These are phyloP conservation scores for Litchi chinensis DNA, from an alignment of 345 rosid genomes.

Conservation along the genomic window DNA sequence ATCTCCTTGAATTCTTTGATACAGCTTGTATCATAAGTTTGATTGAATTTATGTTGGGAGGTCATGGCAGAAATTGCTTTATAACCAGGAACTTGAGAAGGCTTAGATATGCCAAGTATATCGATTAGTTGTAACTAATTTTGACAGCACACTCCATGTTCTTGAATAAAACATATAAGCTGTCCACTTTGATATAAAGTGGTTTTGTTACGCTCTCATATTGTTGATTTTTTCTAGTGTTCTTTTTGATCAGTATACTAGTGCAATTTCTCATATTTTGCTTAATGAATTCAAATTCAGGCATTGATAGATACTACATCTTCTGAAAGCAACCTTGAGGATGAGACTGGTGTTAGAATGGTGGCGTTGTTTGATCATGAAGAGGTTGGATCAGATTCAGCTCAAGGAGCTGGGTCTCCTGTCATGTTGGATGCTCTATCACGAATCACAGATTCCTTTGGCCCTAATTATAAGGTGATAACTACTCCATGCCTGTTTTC, in stretches of 20 bases:
- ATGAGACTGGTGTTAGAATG: constrained; percentile 88
- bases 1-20: neutral
- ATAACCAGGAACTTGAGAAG: neutral
- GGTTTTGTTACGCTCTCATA: neutral
- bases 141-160: neutral
- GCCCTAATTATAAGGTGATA: constrained; percentile 68
- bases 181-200: neutral
- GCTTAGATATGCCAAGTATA: neutral
- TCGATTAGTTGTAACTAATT: neutral
- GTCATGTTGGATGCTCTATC: constrained; percentile 92
- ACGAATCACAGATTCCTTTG: constrained; percentile 73
- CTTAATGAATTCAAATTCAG: constrained; percentile 42
- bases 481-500: constrained; percentile 14
- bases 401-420: constrained; percentile 99
- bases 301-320: constrained; percentile 82
- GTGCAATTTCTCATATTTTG: neutral
- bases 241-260: neutral
- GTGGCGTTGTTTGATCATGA: constrained; percentile 97
- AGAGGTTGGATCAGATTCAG: constrained; percentile 93
- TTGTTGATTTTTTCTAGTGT: neutral
- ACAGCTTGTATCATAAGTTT: neutral
- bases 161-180: neutral
- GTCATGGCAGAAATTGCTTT: neutral
- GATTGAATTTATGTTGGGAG: neutral
- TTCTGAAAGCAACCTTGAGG: constrained; percentile 62